Base-by-base conservation (phyloP, 495 filamentous ascomycete species). In the Opeltia flavorubescens region DNA sequence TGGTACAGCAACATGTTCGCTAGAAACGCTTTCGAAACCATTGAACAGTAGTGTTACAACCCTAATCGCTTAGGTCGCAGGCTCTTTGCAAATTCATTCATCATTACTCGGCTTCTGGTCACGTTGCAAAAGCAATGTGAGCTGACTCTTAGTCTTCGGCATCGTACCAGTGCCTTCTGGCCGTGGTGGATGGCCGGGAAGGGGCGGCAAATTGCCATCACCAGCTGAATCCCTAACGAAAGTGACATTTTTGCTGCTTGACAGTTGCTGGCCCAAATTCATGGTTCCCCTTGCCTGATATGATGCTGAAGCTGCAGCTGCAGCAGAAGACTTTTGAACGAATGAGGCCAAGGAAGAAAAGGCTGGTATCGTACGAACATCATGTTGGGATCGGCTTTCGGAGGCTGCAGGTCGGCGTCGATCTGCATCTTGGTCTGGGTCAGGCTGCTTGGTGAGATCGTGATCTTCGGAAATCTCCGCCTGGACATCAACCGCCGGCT, bases 91-190 rank as follows among this genome's bases (percentile, higher is more conserved):
- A 11, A 20, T 15, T 41, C 4, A 8, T 25, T 25, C 6, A 25
- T 25, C 1, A 3, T 21, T 13, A 21, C 38, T 25, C 12, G 38
- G 11, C 21, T 17, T 41, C 30, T 31, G 42, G 24, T 49, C 50
- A 31, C 26, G 50, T 30, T 56, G 50, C 12, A 60, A 30, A 17
- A 60, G 50, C 27, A 60, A 36, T 13, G 52, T 54, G 4, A 60
- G 55, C 46, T 60, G 57, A 31, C 57, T 58, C 49, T 52, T 58
- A 7, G 56, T 58, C 31, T 56, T 49, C n/a, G 57, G 39, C 44
- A 60, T 44, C 21, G 48, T 27, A 8, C 45, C 46, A 4, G 26
- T 35, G 11, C 21, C 24, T 33, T 40, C 30, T 23, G 33, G 36
- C 11, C 44, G 44, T 4, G 38, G 44, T 8, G 45, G 36, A 26